phyloP scores from a whole-genome alignment of 306 rosid species.

The Pueraria montana region DNA sequence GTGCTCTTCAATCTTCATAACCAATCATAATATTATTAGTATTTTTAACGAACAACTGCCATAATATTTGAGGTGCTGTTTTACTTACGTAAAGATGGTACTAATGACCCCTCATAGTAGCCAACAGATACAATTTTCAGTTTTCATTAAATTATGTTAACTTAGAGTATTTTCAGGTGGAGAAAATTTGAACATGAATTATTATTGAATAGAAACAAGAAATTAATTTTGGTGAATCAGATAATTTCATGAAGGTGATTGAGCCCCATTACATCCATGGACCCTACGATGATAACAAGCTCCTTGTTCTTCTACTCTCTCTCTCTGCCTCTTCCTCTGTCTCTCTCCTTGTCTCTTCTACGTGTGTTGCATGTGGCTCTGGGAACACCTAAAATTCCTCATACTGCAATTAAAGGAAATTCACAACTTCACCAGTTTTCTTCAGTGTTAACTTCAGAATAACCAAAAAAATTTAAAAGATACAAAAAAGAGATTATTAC shows the following conservation, averaged over 20 bases:
- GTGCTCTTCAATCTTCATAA: neutral
- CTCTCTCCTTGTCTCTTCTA: constrained; percentile 21
- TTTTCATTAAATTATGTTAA: neutral
- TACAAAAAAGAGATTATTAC: neutral
- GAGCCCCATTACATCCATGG: neutral
- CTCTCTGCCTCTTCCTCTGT: constrained; percentile 8
- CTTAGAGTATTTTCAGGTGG: constrained; percentile 5
- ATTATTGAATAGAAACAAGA: constrained; percentile 17
- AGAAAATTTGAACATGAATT: constrained; percentile 18
- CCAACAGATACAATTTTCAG: constrained; percentile 14
- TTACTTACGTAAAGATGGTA: neutral
- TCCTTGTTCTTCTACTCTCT: neutral
- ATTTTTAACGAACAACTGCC: constrained; percentile 19
- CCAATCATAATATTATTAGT: constrained; percentile 4
- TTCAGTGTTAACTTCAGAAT: neutral
- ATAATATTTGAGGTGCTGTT: constrained; percentile 46
- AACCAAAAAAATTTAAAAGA: neutral
- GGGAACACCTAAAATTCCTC: constrained; percentile 5
- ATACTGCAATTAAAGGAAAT: neutral
- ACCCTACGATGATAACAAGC: neutral
- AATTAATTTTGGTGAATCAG: constrained; percentile 1
- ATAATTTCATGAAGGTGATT: constrained; percentile 28
- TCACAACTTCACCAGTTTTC: neutral
- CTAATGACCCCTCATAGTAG: neutral
- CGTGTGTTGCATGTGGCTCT: constrained; percentile 44